Base-by-base conservation (phyloP, 2,329 filamentous ascomycete species). In the Alternaria brassicae region DNA sequence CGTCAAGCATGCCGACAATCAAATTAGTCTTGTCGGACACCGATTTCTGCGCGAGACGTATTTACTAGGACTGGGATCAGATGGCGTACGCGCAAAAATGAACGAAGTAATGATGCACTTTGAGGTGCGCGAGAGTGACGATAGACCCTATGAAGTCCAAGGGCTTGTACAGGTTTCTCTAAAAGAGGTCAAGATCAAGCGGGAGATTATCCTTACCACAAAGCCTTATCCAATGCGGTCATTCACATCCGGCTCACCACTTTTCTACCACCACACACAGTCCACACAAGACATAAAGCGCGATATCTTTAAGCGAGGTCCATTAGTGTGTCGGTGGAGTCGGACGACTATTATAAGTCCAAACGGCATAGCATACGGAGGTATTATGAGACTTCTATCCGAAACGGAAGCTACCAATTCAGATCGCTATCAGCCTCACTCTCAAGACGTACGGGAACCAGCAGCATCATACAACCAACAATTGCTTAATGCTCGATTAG, bases 21-120 rank as follows among this genome's bases (percentile, higher is more conserved):
- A 69, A 8, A 51, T 73, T 3, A 37, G n/a, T 1, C 44, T 75
- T 1, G 41, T 62, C 9, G 73, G 74, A 0, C 61, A 65, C 25
- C 61, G 65, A 1, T 49, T 75, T 17, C 50, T 66, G 0, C 56
- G 72, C 0, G 52, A 53, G 0, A 68, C 66, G 9, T 71, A 72
- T 34, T 40, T 69, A 1, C 41, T 69, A 1, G 49, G 53, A 0
- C 69, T 57, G 1, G 4, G 69, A 0, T 72, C 72, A 15, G 61
- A 71, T 2, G 52, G 71, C 69, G 57, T 50, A 65, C 55, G 9
- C 2, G 19, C 6, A 2, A 72, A 69, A n/a, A 4, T 44, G 0
- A 63, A 65, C 17, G 62, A 65, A 19, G 40, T 65, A 0, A 49
- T 34, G 6, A 63, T 65, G 40, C 32, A 61, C 0, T 34, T 65